Percentiles rank a stretch among this genome's conserved stretches.
These are phyloP conservation scores for Prototheca wickerhamii DNA, from an alignment of 163 green algal genomes.

Conservation along the genomic window DNA sequence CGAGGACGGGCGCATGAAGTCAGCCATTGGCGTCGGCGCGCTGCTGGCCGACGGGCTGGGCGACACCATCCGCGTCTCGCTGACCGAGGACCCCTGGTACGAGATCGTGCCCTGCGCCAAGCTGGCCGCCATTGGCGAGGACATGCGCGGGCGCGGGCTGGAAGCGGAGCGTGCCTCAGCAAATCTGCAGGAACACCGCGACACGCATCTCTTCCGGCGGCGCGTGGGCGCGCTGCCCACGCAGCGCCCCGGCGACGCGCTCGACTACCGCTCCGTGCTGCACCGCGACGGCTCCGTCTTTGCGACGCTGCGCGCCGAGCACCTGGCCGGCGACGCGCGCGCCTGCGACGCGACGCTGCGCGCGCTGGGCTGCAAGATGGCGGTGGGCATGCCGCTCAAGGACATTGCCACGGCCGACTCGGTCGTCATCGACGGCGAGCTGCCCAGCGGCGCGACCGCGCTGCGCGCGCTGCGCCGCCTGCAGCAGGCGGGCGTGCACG, in stretches of 20 bases:
- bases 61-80: constrained; percentile 95
- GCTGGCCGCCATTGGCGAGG: constrained; percentile 69
- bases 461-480: constrained; percentile 72
- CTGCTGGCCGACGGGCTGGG: constrained; percentile 94
- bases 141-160: too few species aligned
- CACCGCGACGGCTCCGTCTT: constrained; percentile 94
- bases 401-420: constrained; percentile 86
- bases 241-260: constrained; percentile 60
- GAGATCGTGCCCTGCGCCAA: constrained; percentile 92
- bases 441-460: constrained; percentile 49
- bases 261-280: constrained; percentile 75
- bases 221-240: constrained; percentile 69
- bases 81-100: constrained; percentile 94
- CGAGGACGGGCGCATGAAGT: constrained; percentile 99
- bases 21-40: constrained; percentile 87
- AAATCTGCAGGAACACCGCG: constrained; percentile 78
- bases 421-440: constrained; percentile 61
- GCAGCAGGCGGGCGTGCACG: constrained; percentile 82
- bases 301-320: constrained; percentile 39
- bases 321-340: constrained; percentile 27
- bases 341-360: constrained; percentile 56
- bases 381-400: constrained; percentile 98
- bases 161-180: too few species aligned
- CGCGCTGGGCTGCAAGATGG: constrained; percentile 85
- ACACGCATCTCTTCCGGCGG: constrained; percentile 84